These are phyloP conservation scores for Rosellinia necatrix DNA, from an alignment of 2,329 filamentous ascomycete species.

Conservation along the genomic window DNA sequence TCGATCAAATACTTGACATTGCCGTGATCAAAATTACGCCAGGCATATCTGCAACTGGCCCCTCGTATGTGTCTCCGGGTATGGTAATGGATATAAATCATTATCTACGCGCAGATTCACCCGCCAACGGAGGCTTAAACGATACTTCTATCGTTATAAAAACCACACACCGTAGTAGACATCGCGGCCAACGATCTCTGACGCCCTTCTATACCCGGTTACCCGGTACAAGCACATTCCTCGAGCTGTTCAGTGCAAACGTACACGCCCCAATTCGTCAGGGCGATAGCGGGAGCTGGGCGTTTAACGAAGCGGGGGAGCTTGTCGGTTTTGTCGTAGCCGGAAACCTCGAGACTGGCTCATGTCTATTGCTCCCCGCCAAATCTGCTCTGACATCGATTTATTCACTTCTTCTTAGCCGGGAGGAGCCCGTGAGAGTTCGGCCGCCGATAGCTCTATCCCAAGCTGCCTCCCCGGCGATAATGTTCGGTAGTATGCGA, in stretches of 20 bases:
- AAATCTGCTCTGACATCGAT: neutral
- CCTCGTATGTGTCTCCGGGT: neutral
- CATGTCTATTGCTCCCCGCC: constrained; percentile 21
- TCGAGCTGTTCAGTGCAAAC: constrained; percentile 14
- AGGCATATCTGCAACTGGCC: too few species aligned
- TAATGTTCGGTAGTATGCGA: too few species aligned
- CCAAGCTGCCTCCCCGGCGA: neutral
- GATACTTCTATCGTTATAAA: constrained; percentile 9
- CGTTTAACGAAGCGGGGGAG: constrained; percentile 1
- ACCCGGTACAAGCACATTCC: constrained; percentile 14
- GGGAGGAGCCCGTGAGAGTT: neutral
- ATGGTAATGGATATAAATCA: too few species aligned
- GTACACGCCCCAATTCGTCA: constrained; percentile 5
- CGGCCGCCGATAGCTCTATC: too few species aligned
- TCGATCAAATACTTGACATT: constrained; percentile 20
- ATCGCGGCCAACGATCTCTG: constrained; percentile 15
- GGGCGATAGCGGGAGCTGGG: constrained; percentile 26
- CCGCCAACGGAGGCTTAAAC: neutral
- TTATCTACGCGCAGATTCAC: too few species aligned
- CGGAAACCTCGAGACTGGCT: constrained; percentile 14
- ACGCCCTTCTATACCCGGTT: constrained; percentile 18
- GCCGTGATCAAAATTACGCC: constrained; percentile 15
- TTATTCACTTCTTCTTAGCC: neutral
- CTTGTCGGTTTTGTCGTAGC: constrained; percentile 21
- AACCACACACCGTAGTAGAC: constrained; percentile 14